phyloP scores from a whole-genome alignment of 2,329 filamentous ascomycete genomes.

The Exophiala alcalophila region DNA sequence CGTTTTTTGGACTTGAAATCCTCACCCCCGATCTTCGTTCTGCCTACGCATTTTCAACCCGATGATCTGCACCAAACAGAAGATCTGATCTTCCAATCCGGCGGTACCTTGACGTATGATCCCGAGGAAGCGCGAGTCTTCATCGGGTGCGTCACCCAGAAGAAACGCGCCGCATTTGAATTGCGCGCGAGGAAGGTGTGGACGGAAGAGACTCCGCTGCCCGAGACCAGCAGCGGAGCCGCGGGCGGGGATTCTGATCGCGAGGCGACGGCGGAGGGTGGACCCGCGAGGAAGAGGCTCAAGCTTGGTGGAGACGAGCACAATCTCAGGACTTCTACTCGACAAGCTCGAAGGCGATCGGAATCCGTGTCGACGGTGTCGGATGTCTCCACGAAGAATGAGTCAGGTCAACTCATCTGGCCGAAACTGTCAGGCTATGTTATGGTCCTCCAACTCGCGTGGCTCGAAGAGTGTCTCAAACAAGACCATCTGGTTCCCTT shows the following conservation, averaged over 20 bases:
- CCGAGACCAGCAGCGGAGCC: neutral
- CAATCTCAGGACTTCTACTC: conserved; percentile 13
- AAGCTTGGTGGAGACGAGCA: conserved; percentile 7
- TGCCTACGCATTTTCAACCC: conserved; percentile 65
- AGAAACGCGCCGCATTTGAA: conserved; percentile 72
- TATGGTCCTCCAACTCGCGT: conserved; percentile 53
- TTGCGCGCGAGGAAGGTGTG: conserved; percentile 64
- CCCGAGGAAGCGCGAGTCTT: conserved; percentile 69
- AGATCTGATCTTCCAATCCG: conserved; percentile 55
- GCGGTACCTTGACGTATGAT: conserved; percentile 66
- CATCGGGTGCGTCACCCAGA: conserved; percentile 68
- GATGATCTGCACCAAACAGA: conserved; percentile 64
- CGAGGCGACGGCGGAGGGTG: neutral
- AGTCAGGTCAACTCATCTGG: conserved; percentile 8
- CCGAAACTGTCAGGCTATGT: conserved; percentile 37
- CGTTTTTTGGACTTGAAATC: conserved; percentile 17
- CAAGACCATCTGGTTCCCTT: conserved; percentile 45
- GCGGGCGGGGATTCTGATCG: neutral
- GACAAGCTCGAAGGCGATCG: conserved; percentile 3
- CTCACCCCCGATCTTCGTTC: conserved; percentile 67
- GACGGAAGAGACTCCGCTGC: conserved; percentile 38
- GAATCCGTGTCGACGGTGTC: conserved; percentile 14
- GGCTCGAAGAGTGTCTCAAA: conserved; percentile 51
- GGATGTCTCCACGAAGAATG: conserved; percentile 5
- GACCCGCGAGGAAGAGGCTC: conserved; percentile 15